These are phyloP conservation scores for Stagonosporopsis tanaceti DNA, from an alignment of 2,329 filamentous ascomycete species.

Conservation along the genomic window DNA sequence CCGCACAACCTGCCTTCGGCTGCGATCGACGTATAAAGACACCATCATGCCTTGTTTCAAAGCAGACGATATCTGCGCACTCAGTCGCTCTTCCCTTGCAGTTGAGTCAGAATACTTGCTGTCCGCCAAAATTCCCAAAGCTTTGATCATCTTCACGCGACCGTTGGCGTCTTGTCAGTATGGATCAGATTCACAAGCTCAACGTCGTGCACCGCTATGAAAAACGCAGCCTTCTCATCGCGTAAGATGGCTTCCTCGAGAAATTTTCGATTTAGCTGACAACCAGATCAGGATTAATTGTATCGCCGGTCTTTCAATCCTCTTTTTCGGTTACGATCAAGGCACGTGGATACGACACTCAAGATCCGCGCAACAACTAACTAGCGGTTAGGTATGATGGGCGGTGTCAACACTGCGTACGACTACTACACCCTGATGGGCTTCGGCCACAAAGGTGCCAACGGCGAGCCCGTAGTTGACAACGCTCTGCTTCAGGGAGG, in stretches of 20 bases:
- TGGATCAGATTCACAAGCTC: constrained; percentile 38
- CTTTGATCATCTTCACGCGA: background rate
- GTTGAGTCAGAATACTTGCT: background rate
- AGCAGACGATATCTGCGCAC: background rate
- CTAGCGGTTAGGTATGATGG: constrained; percentile 37
- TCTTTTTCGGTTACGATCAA: constrained; percentile 43
- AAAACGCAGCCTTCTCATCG: constrained; percentile 40
- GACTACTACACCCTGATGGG: constrained; percentile 44
- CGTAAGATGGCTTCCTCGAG: constrained; percentile 4
- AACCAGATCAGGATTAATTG: constrained; percentile 31
- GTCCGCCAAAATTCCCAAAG: background rate
- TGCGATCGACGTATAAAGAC: constrained; percentile 10
- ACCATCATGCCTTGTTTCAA: constrained; percentile 1
- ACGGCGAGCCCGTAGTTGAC: constrained; percentile 34
- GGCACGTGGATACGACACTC: background rate
- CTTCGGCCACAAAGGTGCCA: constrained; percentile 38
- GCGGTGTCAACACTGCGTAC: constrained; percentile 43
- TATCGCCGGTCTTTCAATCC: constrained; percentile 41
- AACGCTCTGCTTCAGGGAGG: constrained; percentile 42
- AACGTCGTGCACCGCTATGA: constrained; percentile 37
- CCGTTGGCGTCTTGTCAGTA: background rate
- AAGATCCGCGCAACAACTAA: background rate
- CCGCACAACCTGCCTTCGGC: constrained; percentile 5
- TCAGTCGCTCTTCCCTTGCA: background rate
- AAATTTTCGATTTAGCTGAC: background rate